phyloP scores from a whole-genome alignment of 108 stramenopile species.

The Schizochytrium sp. region DNA sequence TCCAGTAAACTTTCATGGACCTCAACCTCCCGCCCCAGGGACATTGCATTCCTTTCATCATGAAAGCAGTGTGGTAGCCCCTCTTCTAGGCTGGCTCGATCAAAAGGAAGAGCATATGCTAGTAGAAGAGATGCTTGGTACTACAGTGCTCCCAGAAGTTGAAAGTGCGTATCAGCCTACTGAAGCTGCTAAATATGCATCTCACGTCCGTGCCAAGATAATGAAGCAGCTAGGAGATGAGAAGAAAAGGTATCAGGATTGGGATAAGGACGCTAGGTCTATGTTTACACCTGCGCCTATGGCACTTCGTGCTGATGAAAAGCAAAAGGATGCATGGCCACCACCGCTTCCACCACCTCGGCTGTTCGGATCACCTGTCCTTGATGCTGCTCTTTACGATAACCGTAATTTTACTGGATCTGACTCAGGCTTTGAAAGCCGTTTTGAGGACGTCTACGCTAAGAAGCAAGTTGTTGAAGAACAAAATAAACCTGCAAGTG shows the following conservation, averaged over 20 bases:
- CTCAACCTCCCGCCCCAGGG: not conserved
- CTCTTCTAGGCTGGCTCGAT: constrained; percentile 42
- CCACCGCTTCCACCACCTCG: constrained; percentile 38
- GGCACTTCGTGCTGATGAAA: not conserved
- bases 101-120: constrained; percentile 49
- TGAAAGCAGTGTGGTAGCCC: constrained; percentile 51
- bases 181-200: constrained; percentile 13
- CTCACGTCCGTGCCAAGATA: not conserved
- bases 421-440: constrained; percentile 11
- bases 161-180: constrained; percentile 32
- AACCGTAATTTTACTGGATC: not conserved
- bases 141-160: constrained; percentile 16
- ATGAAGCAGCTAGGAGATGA: constrained; percentile 42
- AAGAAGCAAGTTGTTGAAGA: constrained; percentile 54
- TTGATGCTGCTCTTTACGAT: constrained; percentile 35
- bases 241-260: constrained; percentile 36
- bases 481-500: constrained; percentile 34
- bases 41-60: not conserved
- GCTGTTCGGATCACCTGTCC: constrained; percentile 27
- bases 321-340: constrained; percentile 13
- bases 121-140: constrained; percentile 7
- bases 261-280: constrained; percentile 11
- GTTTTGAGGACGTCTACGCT: constrained; percentile 23
- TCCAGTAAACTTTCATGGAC: constrained; percentile 34
- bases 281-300: not conserved